Conservation (phyloP, 2,329 filamentous ascomycete genomes). For the Aspergillus hiratsukae region DNA sequence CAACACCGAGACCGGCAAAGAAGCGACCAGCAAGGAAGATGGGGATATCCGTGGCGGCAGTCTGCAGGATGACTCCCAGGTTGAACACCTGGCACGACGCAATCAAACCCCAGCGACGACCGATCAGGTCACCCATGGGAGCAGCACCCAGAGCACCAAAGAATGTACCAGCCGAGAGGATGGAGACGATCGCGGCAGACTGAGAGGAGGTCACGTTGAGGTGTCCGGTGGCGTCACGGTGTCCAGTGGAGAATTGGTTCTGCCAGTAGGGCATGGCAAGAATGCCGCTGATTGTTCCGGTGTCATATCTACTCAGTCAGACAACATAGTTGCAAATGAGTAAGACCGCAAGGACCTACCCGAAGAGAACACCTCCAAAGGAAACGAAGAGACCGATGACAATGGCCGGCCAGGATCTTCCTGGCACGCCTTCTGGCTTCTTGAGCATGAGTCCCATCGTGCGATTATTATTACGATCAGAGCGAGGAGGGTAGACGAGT, state of each 20-base stretch:
- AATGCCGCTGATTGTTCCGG: conserved; percentile 52
- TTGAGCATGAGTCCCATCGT: conserved; percentile 42
- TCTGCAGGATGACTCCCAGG: conserved; percentile 34
- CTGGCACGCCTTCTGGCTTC: conserved; percentile 43
- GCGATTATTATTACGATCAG: not conserved
- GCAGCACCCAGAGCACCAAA: conserved; percentile 67
- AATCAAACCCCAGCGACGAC: conserved; percentile 18
- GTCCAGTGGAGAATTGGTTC: conserved; percentile 35
- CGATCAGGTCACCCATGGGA: conserved; percentile 41
- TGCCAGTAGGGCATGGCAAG: conserved; percentile 47
- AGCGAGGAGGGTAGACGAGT: not conserved
- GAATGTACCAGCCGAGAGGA: conserved; percentile 70
- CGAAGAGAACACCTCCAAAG: conserved; percentile 57
- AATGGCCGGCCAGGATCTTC: conserved; percentile 47
- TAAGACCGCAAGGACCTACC: conserved; percentile 33
- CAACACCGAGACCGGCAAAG: conserved; percentile 57
- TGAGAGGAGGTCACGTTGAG: conserved; percentile 51
- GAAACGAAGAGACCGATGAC: conserved; percentile 55
- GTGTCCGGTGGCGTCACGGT: conserved; percentile 28
- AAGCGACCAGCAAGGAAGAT: conserved; percentile 48
- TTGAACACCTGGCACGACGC: conserved; percentile 37
- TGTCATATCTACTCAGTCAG: conserved; percentile 41
- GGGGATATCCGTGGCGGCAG: conserved; percentile 24
- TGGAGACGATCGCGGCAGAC: conserved; percentile 61
- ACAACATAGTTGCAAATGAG: conserved; percentile 22